Evolutionary conservation across 768 basidiomycete species (phyloP), one percentile per base, ranked within the genome.

Genomic region (Naganishia vishniacii): DNA sequence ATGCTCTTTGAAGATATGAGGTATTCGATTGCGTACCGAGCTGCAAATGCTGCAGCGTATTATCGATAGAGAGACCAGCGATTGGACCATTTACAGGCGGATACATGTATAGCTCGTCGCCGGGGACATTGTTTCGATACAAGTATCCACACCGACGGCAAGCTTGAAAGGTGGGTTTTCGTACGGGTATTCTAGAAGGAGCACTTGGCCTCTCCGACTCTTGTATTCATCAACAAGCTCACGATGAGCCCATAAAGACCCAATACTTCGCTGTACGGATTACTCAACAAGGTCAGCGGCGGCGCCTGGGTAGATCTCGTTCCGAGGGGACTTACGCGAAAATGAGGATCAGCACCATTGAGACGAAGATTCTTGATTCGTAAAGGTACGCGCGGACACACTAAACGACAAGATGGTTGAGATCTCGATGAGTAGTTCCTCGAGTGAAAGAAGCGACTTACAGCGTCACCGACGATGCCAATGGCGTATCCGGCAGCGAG

Each of bases 401-500:
- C 89, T 92, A 68, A 12, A 15, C 13, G 34, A 31, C 12, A 25
- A 9, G 20, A 60, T 28, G 58, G 11, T 23, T 12, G 37, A 23
- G 41, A 51, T 51, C 64, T 34, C 45, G 26, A 8, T 29, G 12
- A 7, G 56, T 47, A 49, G n/a, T 6, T 6, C 18, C 12, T 18
- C 34, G 23, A 41, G n/a, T n/a, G n/a, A 44, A 16, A 25, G 13
- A 26, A 63, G 48, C 41, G 13, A 81, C 89, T 68, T 73, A 95
- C 92, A 31, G 92, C 85, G 78, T 98, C 93, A 29, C 93, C 93
- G 34, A 95, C 89, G 62, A 86, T 82, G 16, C 93, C 93, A 75
- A 98, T 94, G 13, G 93, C 93, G 73, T 91, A 92, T 0, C 93
- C 93, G 0, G 93, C 93, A 20, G 92, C 87, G 53, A 98, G 75